Base-by-base conservation (phyloP, 2,329 filamentous ascomycete genomes). In the Sordariomycetes sp. region DNA sequence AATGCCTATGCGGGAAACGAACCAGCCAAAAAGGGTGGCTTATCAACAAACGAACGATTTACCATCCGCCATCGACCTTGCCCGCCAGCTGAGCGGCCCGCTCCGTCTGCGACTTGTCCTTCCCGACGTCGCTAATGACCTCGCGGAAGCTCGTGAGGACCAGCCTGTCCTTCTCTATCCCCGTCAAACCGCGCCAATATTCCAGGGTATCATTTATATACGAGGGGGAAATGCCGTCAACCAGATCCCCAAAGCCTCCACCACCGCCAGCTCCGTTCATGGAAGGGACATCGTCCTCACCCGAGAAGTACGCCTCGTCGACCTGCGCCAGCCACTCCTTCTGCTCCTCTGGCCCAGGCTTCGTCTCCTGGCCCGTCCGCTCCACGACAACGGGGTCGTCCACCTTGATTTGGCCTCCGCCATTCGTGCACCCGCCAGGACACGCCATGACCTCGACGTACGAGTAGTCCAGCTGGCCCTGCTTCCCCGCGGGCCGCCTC, bases 381-480 rank as follows among this genome's bases (percentile, higher is more conserved):
- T 77, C 76, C 50, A 76, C 65, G 10, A 85, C 71, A 13, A 82
- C 73, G 7, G 87, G 82, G 67, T 97, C 94, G 56, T 90, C 88
- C 28, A 89, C 82, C 67, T 96, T 96, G 67, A 99, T 85, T 74
- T 99, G 94, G 1, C 94, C 94, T 42, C 94, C 94, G 1, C 94
- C 94, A 65, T 99, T 99, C 57, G 94, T 99, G 73, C 94, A 99
- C 2, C 94, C 94, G n/a, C 94, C 94, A 0, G 94, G 94, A 69
- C 94, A 99, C 15, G 94, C 94, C 94, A 99, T 99, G 59, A 99
- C 94, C 72, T 99, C 94, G 32, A 97, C 88, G 70, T 95, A 97
- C n/a, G 87, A 80, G 68, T 91, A 91, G 39, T 96, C 89, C 7
- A 80, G 70, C 20, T 69, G 65, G 17, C 36, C 52, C 20, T 74